A percentile compares a stretch with the other conserved stretches of the same genome.
These are phyloP conservation scores for Neurospora sp. DNA, from an alignment of 495 filamentous ascomycete species.

Conservation along the genomic window DNA sequence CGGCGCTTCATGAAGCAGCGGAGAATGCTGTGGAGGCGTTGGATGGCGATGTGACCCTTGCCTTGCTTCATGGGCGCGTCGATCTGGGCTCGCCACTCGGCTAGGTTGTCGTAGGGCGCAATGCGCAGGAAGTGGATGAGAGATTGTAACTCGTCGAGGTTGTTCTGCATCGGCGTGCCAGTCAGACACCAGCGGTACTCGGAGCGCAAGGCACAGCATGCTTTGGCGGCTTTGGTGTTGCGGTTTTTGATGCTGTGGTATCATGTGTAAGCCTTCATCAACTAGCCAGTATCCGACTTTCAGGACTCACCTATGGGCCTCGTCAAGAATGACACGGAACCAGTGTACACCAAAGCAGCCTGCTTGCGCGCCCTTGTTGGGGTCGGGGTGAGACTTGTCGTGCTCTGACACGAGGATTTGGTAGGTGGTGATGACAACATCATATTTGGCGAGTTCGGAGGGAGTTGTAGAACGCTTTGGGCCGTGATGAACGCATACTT, in stretches of 20 bases:
- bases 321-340: constrained; percentile 92
- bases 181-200: constrained; percentile 93
- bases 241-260: constrained; percentile 92
- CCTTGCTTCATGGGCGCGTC: constrained; percentile 75
- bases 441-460: constrained; percentile 66
- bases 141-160: constrained; percentile 92
- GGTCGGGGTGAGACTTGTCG: constrained; percentile 44
- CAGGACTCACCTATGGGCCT: constrained; percentile 40
- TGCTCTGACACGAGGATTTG: constrained; percentile 88
- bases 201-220: constrained; percentile 66
- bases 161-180: constrained; percentile 95
- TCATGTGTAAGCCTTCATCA: not conserved
- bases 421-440: constrained; percentile 96
- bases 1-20: constrained; percentile 93
- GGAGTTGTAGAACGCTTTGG: constrained; percentile 69
- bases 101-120: constrained; percentile 73
- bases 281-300: not conserved
- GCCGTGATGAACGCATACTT: constrained; percentile 85
- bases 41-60: constrained; percentile 78
- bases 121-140: constrained; percentile 90
- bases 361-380: constrained; percentile 48
- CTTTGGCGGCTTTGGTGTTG: constrained; percentile 87
- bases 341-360: constrained; percentile 88
- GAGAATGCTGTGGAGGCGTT: constrained; percentile 70
- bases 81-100: constrained; percentile 81